A percentile compares a stretch with the other conserved stretches of the same genome.
These are phyloP conservation scores for Fraxinus americana DNA, from an alignment of 257 asterid species.

Conservation along the genomic window DNA sequence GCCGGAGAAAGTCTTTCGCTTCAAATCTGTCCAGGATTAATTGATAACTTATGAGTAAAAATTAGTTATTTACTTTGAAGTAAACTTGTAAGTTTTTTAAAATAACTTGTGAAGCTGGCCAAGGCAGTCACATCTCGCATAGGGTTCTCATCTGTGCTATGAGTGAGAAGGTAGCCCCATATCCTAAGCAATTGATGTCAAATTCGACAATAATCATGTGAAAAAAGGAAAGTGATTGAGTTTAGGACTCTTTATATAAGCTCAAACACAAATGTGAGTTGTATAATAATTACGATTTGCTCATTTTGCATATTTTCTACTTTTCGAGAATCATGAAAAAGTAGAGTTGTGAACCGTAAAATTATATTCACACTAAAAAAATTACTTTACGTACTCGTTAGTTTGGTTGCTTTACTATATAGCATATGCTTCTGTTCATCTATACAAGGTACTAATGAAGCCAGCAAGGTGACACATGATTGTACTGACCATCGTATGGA, in stretches of 20 bases:
- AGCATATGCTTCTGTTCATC: too few species aligned
- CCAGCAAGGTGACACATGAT: too few species aligned
- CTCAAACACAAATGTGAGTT: not conserved
- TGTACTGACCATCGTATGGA: too few species aligned
- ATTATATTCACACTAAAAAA: too few species aligned
- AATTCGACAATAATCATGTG: not conserved
- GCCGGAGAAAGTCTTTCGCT: conserved; percentile 59
- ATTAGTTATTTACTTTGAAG: not conserved
- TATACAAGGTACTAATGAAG: too few species aligned
- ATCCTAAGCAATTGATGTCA: not conserved
- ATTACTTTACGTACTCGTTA: too few species aligned
- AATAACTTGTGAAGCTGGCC: not conserved
- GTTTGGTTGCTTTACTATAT: too few species aligned
- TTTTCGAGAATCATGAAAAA: too few species aligned
- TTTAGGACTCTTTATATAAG: not conserved
- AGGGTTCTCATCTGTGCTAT: too few species aligned
- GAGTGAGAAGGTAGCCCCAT: not conserved
- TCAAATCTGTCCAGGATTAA: conserved; percentile 43
- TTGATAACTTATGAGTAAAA: not conserved
- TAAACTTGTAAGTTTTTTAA: too few species aligned
- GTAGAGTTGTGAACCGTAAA: too few species aligned
- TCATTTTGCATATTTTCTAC: not conserved
- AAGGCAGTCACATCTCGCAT: not conserved
- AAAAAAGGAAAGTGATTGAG: not conserved
- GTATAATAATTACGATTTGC: not conserved